These are phyloP conservation scores for Trichoderma arundinaceum DNA, from an alignment of 2,329 filamentous ascomycete species.

Conservation along the genomic window DNA sequence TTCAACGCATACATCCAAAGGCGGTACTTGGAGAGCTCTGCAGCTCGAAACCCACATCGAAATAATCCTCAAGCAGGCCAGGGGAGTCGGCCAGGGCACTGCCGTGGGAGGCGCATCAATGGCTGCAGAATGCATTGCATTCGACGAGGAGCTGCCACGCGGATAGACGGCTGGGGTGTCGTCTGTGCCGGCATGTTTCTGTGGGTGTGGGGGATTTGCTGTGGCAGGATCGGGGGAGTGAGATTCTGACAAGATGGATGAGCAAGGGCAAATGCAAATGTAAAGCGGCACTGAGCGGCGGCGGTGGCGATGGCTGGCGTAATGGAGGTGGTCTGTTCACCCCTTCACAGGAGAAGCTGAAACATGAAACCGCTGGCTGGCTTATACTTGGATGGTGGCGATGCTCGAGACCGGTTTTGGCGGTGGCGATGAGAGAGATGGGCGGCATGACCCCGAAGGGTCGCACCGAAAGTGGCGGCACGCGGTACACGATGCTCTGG, in stretches of 20 bases:
- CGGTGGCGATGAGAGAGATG: not conserved
- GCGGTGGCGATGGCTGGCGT: slow-evolving; percentile 11
- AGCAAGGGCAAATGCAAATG: not conserved
- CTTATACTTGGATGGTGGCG: slow-evolving; percentile 14
- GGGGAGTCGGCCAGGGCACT: not conserved
- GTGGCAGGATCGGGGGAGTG: slow-evolving; percentile 2
- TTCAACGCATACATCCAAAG: not conserved
- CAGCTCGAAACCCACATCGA: not conserved
- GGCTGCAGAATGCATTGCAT: slow-evolving; percentile 28
- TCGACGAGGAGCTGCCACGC: slow-evolving; percentile 9
- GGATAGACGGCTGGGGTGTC: slow-evolving; percentile 1
- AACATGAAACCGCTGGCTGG: slow-evolving; percentile 9
- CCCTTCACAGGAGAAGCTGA: slow-evolving; percentile 16
- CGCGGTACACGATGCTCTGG: no score
- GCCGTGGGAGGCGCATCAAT: slow-evolving; percentile 24
- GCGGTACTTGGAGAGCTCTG: not conserved
- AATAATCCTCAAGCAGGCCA: not conserved
- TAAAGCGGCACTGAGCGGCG: slow-evolving; percentile 13
- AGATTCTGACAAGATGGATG: slow-evolving; percentile 7
- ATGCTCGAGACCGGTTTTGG: not conserved
- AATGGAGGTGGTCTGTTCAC: slow-evolving; percentile 28
- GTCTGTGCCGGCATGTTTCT: not conserved
- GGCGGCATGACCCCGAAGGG: not conserved
- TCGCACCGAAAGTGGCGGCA: not conserved
- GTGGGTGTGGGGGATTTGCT: slow-evolving; percentile 14